phyloP scores from a whole-genome alignment of 495 filamentous ascomycete species.

The Neurospora cerealis region DNA sequence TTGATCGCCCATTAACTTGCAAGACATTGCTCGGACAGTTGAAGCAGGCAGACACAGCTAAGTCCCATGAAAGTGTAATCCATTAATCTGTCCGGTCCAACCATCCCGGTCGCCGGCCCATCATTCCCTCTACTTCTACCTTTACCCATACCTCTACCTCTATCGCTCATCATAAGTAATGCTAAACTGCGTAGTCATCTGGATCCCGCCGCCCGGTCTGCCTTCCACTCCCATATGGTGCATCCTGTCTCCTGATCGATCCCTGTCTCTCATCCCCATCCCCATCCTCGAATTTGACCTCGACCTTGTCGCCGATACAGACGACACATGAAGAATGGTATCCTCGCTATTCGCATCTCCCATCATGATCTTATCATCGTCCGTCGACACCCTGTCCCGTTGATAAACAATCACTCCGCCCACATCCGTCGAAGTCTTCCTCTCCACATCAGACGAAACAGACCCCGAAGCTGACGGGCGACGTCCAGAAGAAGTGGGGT shows the following conservation, averaged over 20 bases:
- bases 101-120: background rate
- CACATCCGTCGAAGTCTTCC: background rate
- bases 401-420: background rate
- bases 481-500: background rate
- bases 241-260: background rate
- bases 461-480: background rate
- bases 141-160: background rate
- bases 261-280: background rate
- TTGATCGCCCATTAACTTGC: background rate
- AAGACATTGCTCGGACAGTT: background rate
- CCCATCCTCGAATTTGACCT: background rate
- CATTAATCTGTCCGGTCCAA: background rate
- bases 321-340: constrained; percentile 20
- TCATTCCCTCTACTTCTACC: background rate
- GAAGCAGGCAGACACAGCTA: background rate
- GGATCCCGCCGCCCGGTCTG: background rate
- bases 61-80: background rate
- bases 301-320: constrained; percentile 3
- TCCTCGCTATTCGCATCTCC: constrained; percentile 37
- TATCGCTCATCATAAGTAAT: constrained; percentile 1
- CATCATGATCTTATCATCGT: background rate
- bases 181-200: constrained; percentile 3
- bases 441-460: background rate
- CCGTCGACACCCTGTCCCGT: background rate
- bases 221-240: background rate